A percentile compares a stretch with the other conserved stretches of the same genome.
These are phyloP conservation scores for Saitozyma podzolica DNA, from an alignment of 768 basidiomycete genomes.

Conservation along the genomic window DNA sequence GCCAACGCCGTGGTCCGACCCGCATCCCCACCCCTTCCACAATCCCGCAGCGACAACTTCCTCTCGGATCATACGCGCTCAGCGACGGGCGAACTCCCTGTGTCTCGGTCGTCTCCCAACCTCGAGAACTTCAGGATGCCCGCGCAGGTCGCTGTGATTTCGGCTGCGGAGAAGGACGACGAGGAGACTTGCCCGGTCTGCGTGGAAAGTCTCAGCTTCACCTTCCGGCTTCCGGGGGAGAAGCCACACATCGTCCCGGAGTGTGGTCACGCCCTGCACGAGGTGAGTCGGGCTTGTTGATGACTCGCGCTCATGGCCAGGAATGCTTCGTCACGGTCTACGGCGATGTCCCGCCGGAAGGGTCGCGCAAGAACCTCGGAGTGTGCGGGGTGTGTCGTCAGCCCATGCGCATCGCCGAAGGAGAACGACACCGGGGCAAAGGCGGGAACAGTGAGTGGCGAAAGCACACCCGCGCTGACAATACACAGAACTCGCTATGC, in stretches of 20 bases:
- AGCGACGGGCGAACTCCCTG: too few species aligned
- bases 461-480: slow-evolving; percentile 1
- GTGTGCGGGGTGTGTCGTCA: slow-evolving; percentile 96
- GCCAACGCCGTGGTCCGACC: slow-evolving; percentile 34
- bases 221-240: slow-evolving; percentile 89
- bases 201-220: slow-evolving; percentile 88
- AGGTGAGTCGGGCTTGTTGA: slow-evolving; percentile 56
- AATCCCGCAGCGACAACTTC: too few species aligned
- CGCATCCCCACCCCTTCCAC: slow-evolving; percentile 22
- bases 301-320: slow-evolving; percentile 53
- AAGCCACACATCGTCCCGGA: slow-evolving; percentile 96
- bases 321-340: slow-evolving; percentile 97
- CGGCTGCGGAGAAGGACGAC: slow-evolving; percentile 55
- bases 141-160: slow-evolving; percentile 34
- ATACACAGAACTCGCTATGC: slow-evolving; percentile 77
- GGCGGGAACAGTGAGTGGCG: slow-evolving; percentile 69
- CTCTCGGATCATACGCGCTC: too few species aligned
- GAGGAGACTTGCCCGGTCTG: slow-evolving; percentile 96
- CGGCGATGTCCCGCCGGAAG: slow-evolving; percentile 74
- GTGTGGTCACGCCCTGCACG: slow-evolving; percentile 96
- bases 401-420: slow-evolving; percentile 93
- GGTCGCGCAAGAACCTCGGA: slow-evolving; percentile 67
- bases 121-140: too few species aligned
- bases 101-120: too few species aligned
- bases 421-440: slow-evolving; percentile 67